phyloP scores from a whole-genome alignment of 768 basidiomycete species.

The Tylopilus plumbeoviolaceoides region DNA sequence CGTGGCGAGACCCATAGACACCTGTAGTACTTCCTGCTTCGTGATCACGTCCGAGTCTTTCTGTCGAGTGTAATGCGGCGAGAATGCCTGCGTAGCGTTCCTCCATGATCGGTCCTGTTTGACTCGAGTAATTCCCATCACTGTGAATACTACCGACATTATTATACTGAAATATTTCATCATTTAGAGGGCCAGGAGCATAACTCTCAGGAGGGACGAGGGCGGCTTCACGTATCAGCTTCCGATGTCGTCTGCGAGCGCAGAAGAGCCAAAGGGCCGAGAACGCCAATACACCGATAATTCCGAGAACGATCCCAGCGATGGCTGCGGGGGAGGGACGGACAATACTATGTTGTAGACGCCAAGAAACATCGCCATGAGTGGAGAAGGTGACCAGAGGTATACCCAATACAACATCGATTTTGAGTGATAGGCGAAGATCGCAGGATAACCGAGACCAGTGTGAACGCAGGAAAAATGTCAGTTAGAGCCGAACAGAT shows the following conservation, averaged over 20 bases:
- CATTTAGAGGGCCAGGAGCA: constrained; percentile 17
- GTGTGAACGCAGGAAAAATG: constrained; percentile 14
- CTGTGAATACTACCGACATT: background rate
- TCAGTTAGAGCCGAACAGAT: constrained; percentile 14
- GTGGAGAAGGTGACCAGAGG: constrained; percentile 1
- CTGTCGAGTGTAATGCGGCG: constrained; percentile 19
- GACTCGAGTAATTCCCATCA: background rate
- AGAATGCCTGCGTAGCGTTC: constrained; percentile 29
- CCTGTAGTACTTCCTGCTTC: constrained; percentile 27
- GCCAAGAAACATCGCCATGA: constrained; percentile 3
- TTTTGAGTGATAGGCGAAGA: constrained; percentile 2
- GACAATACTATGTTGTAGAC: constrained; percentile 4
- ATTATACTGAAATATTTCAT: constrained; percentile 19
- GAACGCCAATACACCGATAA: constrained; percentile 25
- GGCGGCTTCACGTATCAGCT: constrained; percentile 18
- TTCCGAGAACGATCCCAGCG: constrained; percentile 22
- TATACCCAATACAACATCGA: constrained; percentile 1
- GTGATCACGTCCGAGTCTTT: constrained; percentile 11
- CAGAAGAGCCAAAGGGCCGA: constrained; percentile 29
- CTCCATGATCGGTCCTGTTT: constrained; percentile 8
- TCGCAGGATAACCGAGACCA: constrained; percentile 8
- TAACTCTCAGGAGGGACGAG: constrained; percentile 7
- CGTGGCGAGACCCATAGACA: constrained; percentile 23
- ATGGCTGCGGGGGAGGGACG: constrained; percentile 23
- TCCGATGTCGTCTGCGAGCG: constrained; percentile 29